These are phyloP conservation scores for Xylona heveae DNA, from an alignment of 495 filamentous ascomycete genomes.

Conservation along the genomic window DNA sequence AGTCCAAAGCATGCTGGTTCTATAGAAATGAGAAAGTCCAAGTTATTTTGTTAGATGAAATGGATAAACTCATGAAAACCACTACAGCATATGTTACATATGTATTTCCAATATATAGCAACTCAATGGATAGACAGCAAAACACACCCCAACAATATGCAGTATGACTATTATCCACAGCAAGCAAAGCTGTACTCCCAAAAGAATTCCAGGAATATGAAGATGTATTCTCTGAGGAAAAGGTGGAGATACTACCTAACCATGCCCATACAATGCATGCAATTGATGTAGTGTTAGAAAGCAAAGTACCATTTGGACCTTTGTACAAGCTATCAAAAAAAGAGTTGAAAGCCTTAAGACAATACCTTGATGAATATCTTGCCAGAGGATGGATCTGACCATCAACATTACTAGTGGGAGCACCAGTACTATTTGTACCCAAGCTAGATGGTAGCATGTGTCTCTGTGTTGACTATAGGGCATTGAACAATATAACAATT, in stretches of 20 bases:
- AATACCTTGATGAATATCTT: conserved; percentile 2
- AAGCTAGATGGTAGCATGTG: conserved; percentile 8
- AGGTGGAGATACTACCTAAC: too few species aligned
- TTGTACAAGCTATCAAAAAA: not conserved
- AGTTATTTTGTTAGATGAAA: not conserved
- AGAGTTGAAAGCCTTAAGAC: not conserved
- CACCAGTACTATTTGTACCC: conserved; percentile 8
- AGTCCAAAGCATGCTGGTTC: not conserved
- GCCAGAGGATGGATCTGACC: not conserved
- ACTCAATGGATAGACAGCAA: too few species aligned
- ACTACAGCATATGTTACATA: too few species aligned
- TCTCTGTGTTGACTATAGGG: conserved; percentile 7
- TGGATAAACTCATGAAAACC: too few species aligned
- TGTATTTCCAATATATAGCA: too few species aligned
- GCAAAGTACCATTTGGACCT: conserved; percentile 1
- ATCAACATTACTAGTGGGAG: not conserved
- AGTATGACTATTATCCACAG: too few species aligned
- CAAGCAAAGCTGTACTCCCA: not conserved
- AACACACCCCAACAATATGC: too few species aligned
- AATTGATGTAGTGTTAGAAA: conserved; percentile 1
- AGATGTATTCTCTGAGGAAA: conserved; percentile 3
- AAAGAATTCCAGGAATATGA: not conserved
- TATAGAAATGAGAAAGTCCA: not conserved
- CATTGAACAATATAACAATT: conserved; percentile 5
- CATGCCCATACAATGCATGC: too few species aligned